These are phyloP conservation scores for Citrus unshiu DNA, from an alignment of 345 rosid species.

Conservation along the genomic window DNA sequence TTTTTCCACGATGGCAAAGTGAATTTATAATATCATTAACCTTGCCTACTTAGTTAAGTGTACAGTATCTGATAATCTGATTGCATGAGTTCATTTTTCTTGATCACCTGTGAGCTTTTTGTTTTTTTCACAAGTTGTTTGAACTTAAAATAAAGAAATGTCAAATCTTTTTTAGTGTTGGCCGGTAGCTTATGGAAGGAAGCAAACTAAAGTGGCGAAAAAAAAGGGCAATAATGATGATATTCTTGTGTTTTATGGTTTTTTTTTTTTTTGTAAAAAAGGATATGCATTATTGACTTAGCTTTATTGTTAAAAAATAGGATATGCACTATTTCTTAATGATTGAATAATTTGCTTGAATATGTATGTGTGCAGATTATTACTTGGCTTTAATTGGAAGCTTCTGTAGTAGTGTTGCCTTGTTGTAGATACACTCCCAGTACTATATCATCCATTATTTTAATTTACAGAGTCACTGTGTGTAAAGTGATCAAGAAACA, in stretches of 20 bases:
- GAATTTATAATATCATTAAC: neutral
- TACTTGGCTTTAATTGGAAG: neutral
- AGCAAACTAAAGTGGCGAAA: neutral
- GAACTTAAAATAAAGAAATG: too few species aligned
- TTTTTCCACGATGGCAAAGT: neutral
- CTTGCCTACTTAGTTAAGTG: neutral
- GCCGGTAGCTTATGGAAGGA: neutral
- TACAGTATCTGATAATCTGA: neutral
- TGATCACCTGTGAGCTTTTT: neutral
- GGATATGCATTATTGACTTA: neutral
- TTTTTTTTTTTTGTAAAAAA: accelerated
- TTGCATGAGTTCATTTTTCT: neutral
- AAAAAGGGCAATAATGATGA: neutral
- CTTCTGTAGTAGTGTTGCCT: neutral
- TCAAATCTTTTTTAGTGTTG: too few species aligned
- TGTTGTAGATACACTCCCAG: neutral
- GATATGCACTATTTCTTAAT: neutral
- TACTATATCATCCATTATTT: too few species aligned
- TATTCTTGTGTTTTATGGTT: neutral
- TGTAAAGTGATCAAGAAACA: neutral
- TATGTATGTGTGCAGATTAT: neutral
- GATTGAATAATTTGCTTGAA: neutral
- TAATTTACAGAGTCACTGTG: neutral
- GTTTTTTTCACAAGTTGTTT: neutral
- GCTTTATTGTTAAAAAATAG: neutral